Conservation (phyloP, 306 rosid species). For the Quercus ilex region DNA sequence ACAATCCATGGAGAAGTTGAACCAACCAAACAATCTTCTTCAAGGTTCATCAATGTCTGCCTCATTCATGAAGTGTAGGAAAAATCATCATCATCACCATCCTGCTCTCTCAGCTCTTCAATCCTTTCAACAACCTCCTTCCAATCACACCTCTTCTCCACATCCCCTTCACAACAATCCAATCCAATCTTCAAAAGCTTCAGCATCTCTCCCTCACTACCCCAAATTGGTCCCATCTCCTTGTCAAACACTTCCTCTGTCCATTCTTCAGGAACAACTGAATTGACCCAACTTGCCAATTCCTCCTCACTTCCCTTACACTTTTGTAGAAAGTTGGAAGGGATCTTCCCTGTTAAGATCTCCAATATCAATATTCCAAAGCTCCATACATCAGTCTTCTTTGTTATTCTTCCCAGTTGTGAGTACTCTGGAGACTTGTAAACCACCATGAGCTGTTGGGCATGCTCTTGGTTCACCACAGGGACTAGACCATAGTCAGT, state of each 20-base stretch:
- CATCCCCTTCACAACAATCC: constrained; percentile 63
- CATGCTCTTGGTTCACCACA: constrained; percentile 70
- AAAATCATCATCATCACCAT: constrained; percentile 9
- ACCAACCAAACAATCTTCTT: constrained; percentile 24
- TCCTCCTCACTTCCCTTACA: constrained; percentile 61
- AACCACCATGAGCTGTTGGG: constrained; percentile 59
- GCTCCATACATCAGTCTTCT: constrained; percentile 86
- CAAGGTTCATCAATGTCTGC: constrained; percentile 29
- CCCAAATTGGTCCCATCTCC: constrained; percentile 39
- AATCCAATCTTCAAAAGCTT: constrained; percentile 68
- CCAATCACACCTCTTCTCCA: constrained; percentile 66
- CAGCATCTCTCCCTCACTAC: constrained; percentile 47
- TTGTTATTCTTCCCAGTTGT: constrained; percentile 64
- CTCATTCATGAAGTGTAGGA: constrained; percentile 33
- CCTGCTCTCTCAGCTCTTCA: constrained; percentile 52
- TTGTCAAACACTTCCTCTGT: constrained; percentile 51
- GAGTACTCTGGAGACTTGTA: constrained; percentile 79
- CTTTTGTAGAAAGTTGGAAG: constrained; percentile 49
- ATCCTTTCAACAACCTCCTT: constrained; percentile 64
- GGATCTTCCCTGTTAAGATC: constrained; percentile 61
- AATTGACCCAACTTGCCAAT: constrained; percentile 53
- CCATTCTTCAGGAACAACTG: constrained; percentile 57
- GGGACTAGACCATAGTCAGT: constrained; percentile 80
- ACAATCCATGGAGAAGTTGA: constrained; percentile 21
- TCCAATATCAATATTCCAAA: constrained; percentile 74